Base-by-base conservation (phyloP, 805 yeast species). In the Starmerella floris region DNA sequence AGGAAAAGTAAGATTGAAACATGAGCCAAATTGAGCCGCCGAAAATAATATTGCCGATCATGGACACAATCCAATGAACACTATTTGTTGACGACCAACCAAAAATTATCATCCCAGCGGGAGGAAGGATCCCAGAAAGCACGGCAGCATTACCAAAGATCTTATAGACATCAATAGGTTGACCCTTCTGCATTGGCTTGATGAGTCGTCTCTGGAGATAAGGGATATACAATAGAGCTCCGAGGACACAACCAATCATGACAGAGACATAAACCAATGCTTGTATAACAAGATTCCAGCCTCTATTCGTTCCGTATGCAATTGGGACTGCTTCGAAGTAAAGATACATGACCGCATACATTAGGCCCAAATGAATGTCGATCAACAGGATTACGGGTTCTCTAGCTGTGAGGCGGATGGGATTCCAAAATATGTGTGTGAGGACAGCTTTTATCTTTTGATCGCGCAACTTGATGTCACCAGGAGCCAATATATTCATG, bases 321-420 rank as follows among this genome's bases (percentile, higher is more conserved):
- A 75, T 62, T 4, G 83, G 81, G 58, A 73, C 73, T 5, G 74
- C 75, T 57, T 76, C 81, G 51, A 76, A 73, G 64, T 73, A 76
- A 19, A 74, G 56, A 54, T 74, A 76, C 48, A 72, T 51, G 22
- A 69, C 56, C 23, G 77, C 71, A 56, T 76, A 76, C 11, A 67
- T 61, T 40, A 75, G 51, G 0, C 76, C 73, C 48, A 71, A 60
- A 54, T 73, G 74, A 28, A 67, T 23, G 53, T 74, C 67, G 44
- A 74, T 66, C 30, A 74, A 62, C 22, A 74, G 45, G 16, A 75
- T 69, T 25, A 72, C 72, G 1, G 81, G 81, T 56, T 76, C 81
- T 35, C 55, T 46, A 22, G 68, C 25, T 15, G 69, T 64, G 41
- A 76, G 63, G 42, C 66, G 67, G 19, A 61, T 33, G 4, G 81